Evolutionary conservation across 2,329 filamentous ascomycete species (phyloP).

Genomic region (Cercospora brassicicola): DNA sequence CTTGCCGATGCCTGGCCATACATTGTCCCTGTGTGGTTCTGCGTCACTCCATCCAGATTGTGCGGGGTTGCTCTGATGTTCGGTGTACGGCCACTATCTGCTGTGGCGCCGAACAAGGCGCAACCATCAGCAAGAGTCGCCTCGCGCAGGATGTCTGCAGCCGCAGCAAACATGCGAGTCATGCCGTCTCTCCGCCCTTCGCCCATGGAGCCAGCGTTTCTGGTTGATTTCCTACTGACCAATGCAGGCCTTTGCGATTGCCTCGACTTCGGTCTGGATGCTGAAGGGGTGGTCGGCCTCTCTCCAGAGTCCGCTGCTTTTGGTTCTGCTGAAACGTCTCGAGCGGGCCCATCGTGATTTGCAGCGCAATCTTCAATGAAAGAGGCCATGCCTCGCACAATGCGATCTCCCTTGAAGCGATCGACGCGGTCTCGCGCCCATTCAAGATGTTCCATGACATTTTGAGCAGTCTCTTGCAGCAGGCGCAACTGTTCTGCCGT

Average conservation of each 20-base stretch:
- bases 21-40: slow-evolving; percentile 6
- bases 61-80: slow-evolving; percentile 18
- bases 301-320: background rate
- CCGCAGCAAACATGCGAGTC: slow-evolving; percentile 29
- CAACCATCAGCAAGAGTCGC: slow-evolving; percentile 35
- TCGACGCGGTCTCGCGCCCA: slow-evolving; percentile 55
- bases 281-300: background rate
- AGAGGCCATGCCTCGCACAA: slow-evolving; percentile 55
- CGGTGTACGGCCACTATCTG: slow-evolving; percentile 20
- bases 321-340: background rate
- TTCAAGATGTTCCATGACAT: slow-evolving; percentile 63
- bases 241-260: slow-evolving; percentile 13
- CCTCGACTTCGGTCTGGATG: background rate
- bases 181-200: slow-evolving; percentile 21
- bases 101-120: slow-evolving; percentile 34
- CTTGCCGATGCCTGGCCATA: slow-evolving; percentile 19
- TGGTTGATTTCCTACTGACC: slow-evolving; percentile 20
- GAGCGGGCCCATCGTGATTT: slow-evolving; percentile 7
- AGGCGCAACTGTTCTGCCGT: slow-evolving; percentile 53
- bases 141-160: slow-evolving; percentile 34
- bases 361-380: slow-evolving; percentile 40
- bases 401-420: slow-evolving; percentile 55
- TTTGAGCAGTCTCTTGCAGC: slow-evolving; percentile 57
- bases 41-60: slow-evolving; percentile 8
- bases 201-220: slow-evolving; percentile 1